These are phyloP conservation scores for Aspergillus felis DNA, from an alignment of 2,329 filamentous ascomycete species.

Conservation along the genomic window DNA sequence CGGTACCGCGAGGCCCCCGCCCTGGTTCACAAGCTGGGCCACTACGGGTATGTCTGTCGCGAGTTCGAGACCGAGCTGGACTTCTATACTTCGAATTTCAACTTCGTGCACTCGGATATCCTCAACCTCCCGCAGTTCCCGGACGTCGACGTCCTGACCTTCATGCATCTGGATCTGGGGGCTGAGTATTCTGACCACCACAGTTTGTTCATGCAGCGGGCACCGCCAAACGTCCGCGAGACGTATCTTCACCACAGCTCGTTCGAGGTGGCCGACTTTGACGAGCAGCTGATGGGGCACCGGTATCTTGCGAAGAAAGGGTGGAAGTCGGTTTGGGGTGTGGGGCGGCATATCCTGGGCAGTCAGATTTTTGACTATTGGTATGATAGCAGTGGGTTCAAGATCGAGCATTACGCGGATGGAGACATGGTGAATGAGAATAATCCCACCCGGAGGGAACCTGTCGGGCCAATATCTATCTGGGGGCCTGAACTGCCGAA, in stretches of 20 bases:
- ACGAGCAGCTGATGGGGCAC: conserved; percentile 66
- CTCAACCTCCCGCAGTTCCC: conserved; percentile 26
- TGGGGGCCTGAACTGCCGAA: conserved; percentile 41
- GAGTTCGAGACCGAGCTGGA: conserved; percentile 30
- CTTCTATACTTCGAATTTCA: conserved; percentile 42
- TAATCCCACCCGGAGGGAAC: conserved; percentile 43
- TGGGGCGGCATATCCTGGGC: conserved; percentile 66
- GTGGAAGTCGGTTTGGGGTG: conserved; percentile 65
- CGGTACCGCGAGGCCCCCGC: conserved; percentile 29
- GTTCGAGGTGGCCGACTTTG: conserved; percentile 69
- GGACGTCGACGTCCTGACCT: conserved; percentile 43
- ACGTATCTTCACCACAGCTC: conserved; percentile 61
- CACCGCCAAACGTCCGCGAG: conserved; percentile 26
- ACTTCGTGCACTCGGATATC: conserved; percentile 39
- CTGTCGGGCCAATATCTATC: conserved; percentile 39
- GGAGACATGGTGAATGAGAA: conserved; percentile 62
- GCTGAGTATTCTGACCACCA: conserved; percentile 52
- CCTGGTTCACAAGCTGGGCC: conserved; percentile 37
- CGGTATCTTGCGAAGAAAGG: conserved; percentile 62
- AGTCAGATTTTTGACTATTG: conserved; percentile 72
- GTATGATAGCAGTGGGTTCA: conserved; percentile 61
- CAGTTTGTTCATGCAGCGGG: conserved; percentile 46
- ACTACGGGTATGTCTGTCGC: conserved; percentile 34
- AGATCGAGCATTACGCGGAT: conserved; percentile 68
- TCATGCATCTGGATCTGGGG: conserved; percentile 54